Base-by-base conservation (phyloP, 2,329 filamentous ascomycete genomes). In the Nakataea oryzae region DNA sequence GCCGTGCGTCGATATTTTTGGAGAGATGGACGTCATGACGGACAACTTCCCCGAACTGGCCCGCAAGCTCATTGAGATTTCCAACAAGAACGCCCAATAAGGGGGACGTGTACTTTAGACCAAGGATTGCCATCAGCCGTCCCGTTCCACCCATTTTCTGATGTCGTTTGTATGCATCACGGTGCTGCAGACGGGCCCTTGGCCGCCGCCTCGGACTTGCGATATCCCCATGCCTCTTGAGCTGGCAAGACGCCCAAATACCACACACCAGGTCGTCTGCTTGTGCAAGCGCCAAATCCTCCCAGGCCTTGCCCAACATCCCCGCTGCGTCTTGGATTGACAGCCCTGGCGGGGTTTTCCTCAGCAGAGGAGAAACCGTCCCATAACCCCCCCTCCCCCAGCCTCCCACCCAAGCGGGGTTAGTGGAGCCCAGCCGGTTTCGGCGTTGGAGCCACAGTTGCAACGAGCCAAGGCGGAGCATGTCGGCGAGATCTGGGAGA, bases 1-100 rank as follows among this genome's bases (percentile, higher is more conserved):
- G 64, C 70, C 76, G 7, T 77, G 76, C 58, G 66, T 70, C n/a
- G 76, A 81, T 54, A 70, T 84, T 0, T 83, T 80, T 70, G 76
- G 73, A 0, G 69, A 76, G 62, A 75, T 82, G 75, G 79, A 82
- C 54, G 77, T 82, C 47, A 72, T 78, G 59, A 76, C 76, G 6
- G 74, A 76, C 34, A 73, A 69, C 0, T 67, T 83, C 56, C 69
- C 72, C 1, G 75, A 75, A 14, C 78, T 83, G 77, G 81, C 79
- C 0, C 72, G 76, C 30, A 67, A 64, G 59, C 69, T 75, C 28
- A 70, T 72, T 41, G 64, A 61, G 7, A 58, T 56, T 5, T 62
- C 62, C 2, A 28, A 59, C 24, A 60, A 41, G 56, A 50, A 11
- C 3, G 41, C 41, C 17, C 21, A 50, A 9, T 50, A 50, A n/a